Conservation (phyloP, 164 flowering plant species). For the Vitis riparia region DNA sequence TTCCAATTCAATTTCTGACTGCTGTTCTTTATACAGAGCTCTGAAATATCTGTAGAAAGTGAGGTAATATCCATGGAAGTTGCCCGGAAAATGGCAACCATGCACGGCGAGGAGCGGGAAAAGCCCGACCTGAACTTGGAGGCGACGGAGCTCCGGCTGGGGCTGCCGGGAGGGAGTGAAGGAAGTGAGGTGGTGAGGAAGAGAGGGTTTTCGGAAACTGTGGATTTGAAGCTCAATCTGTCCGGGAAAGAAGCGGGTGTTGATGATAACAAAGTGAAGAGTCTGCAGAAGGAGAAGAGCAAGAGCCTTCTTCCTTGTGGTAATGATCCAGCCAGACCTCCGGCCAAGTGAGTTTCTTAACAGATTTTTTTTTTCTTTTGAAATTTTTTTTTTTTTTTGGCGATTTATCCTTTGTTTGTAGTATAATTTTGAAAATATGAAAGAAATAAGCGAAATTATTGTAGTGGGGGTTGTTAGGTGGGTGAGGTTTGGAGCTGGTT, state of each 20-base stretch:
- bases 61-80: conserved; percentile 18
- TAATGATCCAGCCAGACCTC: conserved; percentile 52
- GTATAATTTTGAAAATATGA: too few relatives aligned
- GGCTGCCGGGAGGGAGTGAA: conserved; percentile 51
- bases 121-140: conserved; percentile 32
- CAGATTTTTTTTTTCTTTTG: background rate
- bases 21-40: too few relatives aligned
- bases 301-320: conserved; percentile 24
- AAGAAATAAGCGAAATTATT: too few relatives aligned
- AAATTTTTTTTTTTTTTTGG: background rate
- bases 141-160: conserved; percentile 71
- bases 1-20: background rate
- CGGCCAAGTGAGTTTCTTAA: conserved; percentile 46
- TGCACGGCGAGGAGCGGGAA: conserved; percentile 17
- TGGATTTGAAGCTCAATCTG: conserved; percentile 81
- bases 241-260: conserved; percentile 15
- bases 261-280: conserved; percentile 21
- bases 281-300: conserved; percentile 16
- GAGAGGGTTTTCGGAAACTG: conserved; percentile 62
- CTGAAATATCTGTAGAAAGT: background rate
- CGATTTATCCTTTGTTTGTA: too few relatives aligned
- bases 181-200: conserved; percentile 27
- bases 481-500: too few relatives aligned
- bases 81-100: conserved; percentile 26
- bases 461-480: too few relatives aligned